Base-by-base conservation (phyloP, 768 basidiomycete genomes). In the Psilocybe cyanescens region DNA sequence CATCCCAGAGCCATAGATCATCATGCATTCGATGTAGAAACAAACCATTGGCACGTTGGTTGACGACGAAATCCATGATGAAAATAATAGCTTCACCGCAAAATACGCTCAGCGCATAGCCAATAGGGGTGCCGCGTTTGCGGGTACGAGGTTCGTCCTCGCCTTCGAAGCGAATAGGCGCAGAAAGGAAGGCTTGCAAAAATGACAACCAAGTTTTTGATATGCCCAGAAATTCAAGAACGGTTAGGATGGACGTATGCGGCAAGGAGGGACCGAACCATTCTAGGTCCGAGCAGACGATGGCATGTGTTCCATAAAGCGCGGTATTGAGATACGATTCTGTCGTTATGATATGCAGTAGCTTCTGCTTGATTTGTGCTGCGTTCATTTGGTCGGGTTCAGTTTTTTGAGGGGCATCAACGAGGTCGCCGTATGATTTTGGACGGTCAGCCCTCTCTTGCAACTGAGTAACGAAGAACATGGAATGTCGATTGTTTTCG, bases 11-110 rank as follows among this genome's bases (percentile, higher is more conserved):
- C 79, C 80, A 82, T 8, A 82, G 66, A 58, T 83, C 81, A 55
- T 83, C 80, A 62, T 82, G 79, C 68, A 81, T 77, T 50, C 79
- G 72, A 56, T 81, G 76, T 12, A 83, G 72, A 65, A 72, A 78
- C 4, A 83, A 67, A 2, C 79, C 80, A 17, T 75, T 58, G 3
- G 79, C 75, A 47, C 66, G 67, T 56, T 80, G 81, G 54, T 81
- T 81, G 59, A 81, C 79, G 7, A 79, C 79, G 60, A 79, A 80
- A 66, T 83, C 81, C 80, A 83, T 79, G 37, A 70, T 71, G 63
- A 81, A 83, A 31, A 81, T 57, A 8, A 81, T 56, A 3, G 67
- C 70, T 63, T 83, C 81, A 6, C 80, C 81, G 53, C 75, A 80
- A 3, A 80, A 65, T 0, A 70, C 74, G 55, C 78, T 78, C 37